Percentiles rank a stretch among this genome's conserved stretches.
phyloP scores from a whole-genome alignment of 306 rosid species.

The Ormosia semicastrata region DNA sequence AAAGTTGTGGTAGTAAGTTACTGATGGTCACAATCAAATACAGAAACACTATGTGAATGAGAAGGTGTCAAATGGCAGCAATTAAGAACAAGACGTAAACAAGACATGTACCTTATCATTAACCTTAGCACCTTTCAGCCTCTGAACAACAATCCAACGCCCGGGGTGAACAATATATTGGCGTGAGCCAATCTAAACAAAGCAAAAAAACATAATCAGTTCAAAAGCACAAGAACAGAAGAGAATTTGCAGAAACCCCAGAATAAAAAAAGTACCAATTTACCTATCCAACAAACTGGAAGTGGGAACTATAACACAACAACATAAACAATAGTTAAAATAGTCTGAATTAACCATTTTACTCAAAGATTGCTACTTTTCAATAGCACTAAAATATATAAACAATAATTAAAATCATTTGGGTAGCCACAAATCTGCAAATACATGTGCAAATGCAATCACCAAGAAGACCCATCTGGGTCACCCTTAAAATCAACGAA shows the following conservation, averaged over 20 bases:
- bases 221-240: slow-evolving; percentile 21
- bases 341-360: background rate
- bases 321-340: background rate
- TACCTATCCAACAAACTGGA: background rate
- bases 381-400: background rate
- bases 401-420: background rate
- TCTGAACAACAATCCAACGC: slow-evolving; percentile 71
- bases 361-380: background rate
- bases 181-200: slow-evolving; percentile 72
- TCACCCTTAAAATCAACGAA: background rate
- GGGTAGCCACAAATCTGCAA: background rate
- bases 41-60: background rate
- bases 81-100: background rate
- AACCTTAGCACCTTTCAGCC: slow-evolving; percentile 80
- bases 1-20: background rate
- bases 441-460: background rate
- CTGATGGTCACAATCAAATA: background rate
- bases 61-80: slow-evolving; percentile 16
- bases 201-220: background rate
- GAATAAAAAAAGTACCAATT: background rate
- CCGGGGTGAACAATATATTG: slow-evolving; percentile 97
- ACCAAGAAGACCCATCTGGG: background rate
- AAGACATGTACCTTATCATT: slow-evolving; percentile 72
- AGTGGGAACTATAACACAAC: background rate
- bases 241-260: background rate